Base-by-base conservation (phyloP, 371 early-diverging fungal genomes). In the Batkoa obscura region DNA sequence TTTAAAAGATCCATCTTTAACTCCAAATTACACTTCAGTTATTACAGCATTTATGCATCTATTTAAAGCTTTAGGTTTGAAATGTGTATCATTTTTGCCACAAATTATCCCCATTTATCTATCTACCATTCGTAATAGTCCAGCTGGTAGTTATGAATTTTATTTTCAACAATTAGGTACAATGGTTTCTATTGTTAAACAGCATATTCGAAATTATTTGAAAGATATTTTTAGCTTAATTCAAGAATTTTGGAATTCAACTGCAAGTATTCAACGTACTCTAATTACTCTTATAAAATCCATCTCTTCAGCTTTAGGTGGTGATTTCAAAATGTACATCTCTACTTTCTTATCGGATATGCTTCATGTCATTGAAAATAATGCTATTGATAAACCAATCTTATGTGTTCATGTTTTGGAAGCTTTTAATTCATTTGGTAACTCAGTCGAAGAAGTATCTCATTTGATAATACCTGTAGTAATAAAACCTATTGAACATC, bases 11-110 rank as follows among this genome's bases (percentile, higher is more conserved):
- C 77, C 84, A 3, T 81, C 86, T 0, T 70, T 94, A 12, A 78
- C 75, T 55, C 68, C 72, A 30, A 86, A 89, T 60, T 95, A 94
- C 65, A 80, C 84, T 2, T 78, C 83, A 23, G 96, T 90, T 1
- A 82, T 90, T 42, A 85, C 90, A 60, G 95, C 95, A 23, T 80
- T 94, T 59, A 83, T 93, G 78, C 81, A 82, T 52, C 90, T 95
- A 43, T 94, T 94, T 71, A 84, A 87, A 50, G 85, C 92, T 0
- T 70, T 92, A 17, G 88, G 91, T 2, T 73, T 90, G 3, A 81
- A 76, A 41, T 80, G 86, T 53, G 78, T 85, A 10, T 84, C 84
- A 1, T 83, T 91, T 49, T 74, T 94, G 39, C 87, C 93, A 0
- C 75, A 78, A 43, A 77, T 83, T 45, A 77, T 81, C 51, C 81